Conservation (phyloP, 202 grass and related monocot species). For the Schoenoplectus triqueter region DNA sequence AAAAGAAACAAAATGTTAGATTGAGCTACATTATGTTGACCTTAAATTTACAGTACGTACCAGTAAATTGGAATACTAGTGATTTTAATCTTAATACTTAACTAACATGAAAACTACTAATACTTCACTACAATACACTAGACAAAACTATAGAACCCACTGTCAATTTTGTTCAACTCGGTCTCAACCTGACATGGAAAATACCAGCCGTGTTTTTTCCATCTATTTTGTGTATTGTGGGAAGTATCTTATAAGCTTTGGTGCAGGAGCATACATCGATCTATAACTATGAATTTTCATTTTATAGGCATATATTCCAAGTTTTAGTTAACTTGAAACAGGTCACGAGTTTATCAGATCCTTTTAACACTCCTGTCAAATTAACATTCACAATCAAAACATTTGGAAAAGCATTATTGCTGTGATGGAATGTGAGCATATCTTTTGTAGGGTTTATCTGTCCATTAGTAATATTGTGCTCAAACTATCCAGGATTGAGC, state of each 20-base stretch:
- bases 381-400: not conserved
- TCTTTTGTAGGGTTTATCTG: not conserved
- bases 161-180: not conserved
- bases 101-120: not conserved
- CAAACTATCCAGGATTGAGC: slow-evolving; percentile 39
- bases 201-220: not conserved
- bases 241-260: slow-evolving; percentile 3
- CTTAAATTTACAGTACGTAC: not conserved
- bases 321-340: not conserved
- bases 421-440: not conserved
- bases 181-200: not conserved
- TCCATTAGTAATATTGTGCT: not conserved
- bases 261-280: not conserved
- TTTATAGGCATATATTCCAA: not conserved
- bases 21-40: not conserved
- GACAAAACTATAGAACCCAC: not conserved
- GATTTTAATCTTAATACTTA: not conserved
- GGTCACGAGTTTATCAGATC: not conserved
- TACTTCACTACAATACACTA: not conserved
- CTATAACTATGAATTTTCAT: not conserved
- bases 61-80: not conserved
- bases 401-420: not conserved
- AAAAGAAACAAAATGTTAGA: not conserved
- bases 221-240: not conserved
- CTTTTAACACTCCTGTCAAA: not conserved